Percentiles rank a stretch among this genome's conserved stretches.
These are phyloP conservation scores for Chalciporus chontae DNA, from an alignment of 768 basidiomycete species.

Conservation along the genomic window DNA sequence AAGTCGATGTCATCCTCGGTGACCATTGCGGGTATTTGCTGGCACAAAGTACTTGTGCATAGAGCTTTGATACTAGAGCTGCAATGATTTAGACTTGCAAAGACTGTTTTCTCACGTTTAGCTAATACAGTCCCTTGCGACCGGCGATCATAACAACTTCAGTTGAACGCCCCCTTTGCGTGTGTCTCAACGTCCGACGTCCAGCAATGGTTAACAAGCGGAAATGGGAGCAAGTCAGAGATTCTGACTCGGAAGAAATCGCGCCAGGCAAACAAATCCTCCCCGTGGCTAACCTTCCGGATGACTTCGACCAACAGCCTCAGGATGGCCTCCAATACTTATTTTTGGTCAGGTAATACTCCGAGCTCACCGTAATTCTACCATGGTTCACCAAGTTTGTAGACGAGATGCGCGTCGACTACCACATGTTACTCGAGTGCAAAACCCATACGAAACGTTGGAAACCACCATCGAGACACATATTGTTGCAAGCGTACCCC, in stretches of 20 bases:
- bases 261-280: conserved; percentile 67
- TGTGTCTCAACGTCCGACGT: background rate
- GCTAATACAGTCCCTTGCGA: too few relatives aligned
- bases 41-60: background rate
- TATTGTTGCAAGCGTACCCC: conserved; percentile 10
- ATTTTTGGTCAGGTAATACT: conserved; percentile 69
- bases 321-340: conserved; percentile 76
- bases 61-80: too few relatives aligned
- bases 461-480: conserved; percentile 22
- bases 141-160: background rate
- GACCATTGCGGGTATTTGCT: conserved; percentile 19
- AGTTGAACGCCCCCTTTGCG: too few relatives aligned
- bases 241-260: conserved; percentile 59
- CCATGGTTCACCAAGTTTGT: conserved; percentile 9
- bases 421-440: conserved; percentile 60
- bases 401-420: conserved; percentile 71
- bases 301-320: conserved; percentile 61
- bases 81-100: too few relatives aligned
- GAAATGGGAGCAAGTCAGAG: conserved; percentile 48
- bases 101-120: conserved; percentile 19
- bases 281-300: conserved; percentile 78
- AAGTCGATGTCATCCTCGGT: conserved; percentile 58
- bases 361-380: background rate
- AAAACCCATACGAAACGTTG: conserved; percentile 61
- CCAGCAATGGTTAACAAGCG: conserved; percentile 42